Base-by-base conservation (phyloP, 1,139 yeast genomes). In the Chernovozyma sophiae-reginae region DNA sequence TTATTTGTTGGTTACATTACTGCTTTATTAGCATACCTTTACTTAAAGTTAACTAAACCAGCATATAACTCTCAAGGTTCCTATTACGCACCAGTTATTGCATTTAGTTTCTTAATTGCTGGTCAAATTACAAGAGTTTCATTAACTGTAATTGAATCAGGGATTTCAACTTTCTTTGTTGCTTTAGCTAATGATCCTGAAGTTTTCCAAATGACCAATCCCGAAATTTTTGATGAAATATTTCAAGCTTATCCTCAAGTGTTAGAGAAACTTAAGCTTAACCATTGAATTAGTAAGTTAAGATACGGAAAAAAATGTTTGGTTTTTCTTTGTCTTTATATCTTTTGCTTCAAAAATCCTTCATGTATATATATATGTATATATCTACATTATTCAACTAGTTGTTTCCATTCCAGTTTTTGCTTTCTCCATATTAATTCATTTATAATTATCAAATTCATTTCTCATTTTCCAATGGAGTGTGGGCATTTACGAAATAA, bases 171-270 rank as follows among this genome's bases (percentile, higher is more conserved):
- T 0, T 82, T 90, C 57, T 89, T 89, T 59, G 82, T 89, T 34
- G 92, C 95, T 1, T 69, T 86, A 55, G 92, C 94, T 11, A 80
- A 81, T 49, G 95, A 89, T 50, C 96, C 97, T 0, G 94, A 87
- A 49, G 81, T 87, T 5, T 82, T 83, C 69, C 79, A 78, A 51
- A 74, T 76, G 65, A 75, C 86, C 32, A 83, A 87, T 55, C 87
- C 96, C 37, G 80, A 80, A 35, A 68, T 79, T 42, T 89, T 84
- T 56, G 85, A 84, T 45, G 79, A 77, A 50, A 68, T 89, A 33
- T 79, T 86, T 51, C 62, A 76, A 45, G 74, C 80, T 39, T 87
- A 86, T 55, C 96, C 96, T 3, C 77, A 81, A 43, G 94, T 86
- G 4, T 68, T 78, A 48, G 69, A 81, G 44, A 77, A 77, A 57